Evolutionary conservation across 345 rosid species (phyloP), one percentile per base, ranked within the genome.

Genomic region (Iberis pinnata): DNA sequence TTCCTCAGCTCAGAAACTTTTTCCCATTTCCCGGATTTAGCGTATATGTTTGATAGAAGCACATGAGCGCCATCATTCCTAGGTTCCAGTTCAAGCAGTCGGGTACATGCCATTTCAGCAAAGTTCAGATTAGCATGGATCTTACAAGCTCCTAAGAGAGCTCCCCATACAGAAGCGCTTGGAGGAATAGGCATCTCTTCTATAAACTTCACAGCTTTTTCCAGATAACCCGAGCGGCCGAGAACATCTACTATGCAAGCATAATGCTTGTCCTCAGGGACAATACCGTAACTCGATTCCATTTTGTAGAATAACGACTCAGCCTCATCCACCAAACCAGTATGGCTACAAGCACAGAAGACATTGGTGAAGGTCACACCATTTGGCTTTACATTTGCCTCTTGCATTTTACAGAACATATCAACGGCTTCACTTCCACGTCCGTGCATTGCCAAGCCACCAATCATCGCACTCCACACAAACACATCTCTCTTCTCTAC

Each of bases 401-500:
- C 80, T 43, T 67, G 68, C 90, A 86, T 83, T 62, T 61, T 65
- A 8, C 2, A 47, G 64, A 86, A 86, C 78, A 77, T 73, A 53
- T 75, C 70, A 32, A 78, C 26, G 1, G 90, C 88, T 32, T 49
- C 79, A 45, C 31, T 69, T 27, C 88, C 88, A 31, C 61, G 69
- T 43, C 88, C 95, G 42, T 86, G 83, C 85, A 80, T 82, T 1
- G 88, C 80, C 43, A 82, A 64, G 10, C 88, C 90, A 55, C 80
- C 81, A 64, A 83, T 80, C 88, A 83, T 86, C 45, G 88, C 64
- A 61, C 84, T 82, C 83, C 83, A 82, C 44, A 77, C 88, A 69
- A 75, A 80, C 45, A 82, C 82, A 45, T 86, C 88, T 64, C 78
- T 73, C 56, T 57, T 67, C 19, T 73, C 66, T 7, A 61, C 76